Evolutionary conservation across 495 filamentous ascomycete species (phyloP).

Genomic region (Daldinia concentrica): DNA sequence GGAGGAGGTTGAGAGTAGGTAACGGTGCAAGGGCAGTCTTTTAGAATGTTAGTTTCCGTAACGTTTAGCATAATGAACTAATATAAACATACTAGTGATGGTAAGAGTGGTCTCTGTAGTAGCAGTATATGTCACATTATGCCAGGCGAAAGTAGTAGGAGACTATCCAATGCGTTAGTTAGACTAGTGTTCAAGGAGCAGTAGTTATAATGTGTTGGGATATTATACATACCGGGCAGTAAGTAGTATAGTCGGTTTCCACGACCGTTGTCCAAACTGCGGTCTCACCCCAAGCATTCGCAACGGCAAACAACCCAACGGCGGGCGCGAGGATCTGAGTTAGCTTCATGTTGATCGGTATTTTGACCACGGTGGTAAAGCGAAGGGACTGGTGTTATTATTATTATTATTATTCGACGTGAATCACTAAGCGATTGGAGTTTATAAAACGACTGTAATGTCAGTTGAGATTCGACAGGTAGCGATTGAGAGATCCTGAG

Average conservation of each 20-base stretch:
- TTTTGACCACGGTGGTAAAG: slow-evolving; percentile 26
- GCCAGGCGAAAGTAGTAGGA: slow-evolving; percentile 42
- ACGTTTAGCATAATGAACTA: background rate
- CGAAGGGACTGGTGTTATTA: slow-evolving; percentile 33
- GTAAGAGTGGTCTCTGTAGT: slow-evolving; percentile 49
- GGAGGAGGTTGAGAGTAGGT: slow-evolving; percentile 40
- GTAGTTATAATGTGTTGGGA: slow-evolving; percentile 6
- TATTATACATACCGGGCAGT: slow-evolving; percentile 48
- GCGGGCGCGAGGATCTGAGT: slow-evolving; percentile 48
- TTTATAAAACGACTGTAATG: slow-evolving; percentile 44
- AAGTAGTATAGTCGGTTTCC: slow-evolving; percentile 49
- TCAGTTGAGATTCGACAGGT: slow-evolving; percentile 39
- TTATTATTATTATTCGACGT: slow-evolving; percentile 28
- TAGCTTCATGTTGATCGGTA: slow-evolving; percentile 50
- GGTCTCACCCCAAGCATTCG: slow-evolving; percentile 40
- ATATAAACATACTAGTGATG: slow-evolving; percentile 47
- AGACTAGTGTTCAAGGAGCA: background rate
- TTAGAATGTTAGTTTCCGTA: slow-evolving; percentile 13
- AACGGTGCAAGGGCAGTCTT: slow-evolving; percentile 55
- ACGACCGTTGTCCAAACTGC: slow-evolving; percentile 46
- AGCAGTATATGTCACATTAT: slow-evolving; percentile 48
- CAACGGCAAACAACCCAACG: slow-evolving; percentile 48
- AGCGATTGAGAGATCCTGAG: slow-evolving; percentile 44
- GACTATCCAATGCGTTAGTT: slow-evolving; percentile 31
- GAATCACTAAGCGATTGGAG: slow-evolving; percentile 36